phyloP scores from a whole-genome alignment of 371 early-diverging fungal genomes.

The Rhizopus microsporus region DNA sequence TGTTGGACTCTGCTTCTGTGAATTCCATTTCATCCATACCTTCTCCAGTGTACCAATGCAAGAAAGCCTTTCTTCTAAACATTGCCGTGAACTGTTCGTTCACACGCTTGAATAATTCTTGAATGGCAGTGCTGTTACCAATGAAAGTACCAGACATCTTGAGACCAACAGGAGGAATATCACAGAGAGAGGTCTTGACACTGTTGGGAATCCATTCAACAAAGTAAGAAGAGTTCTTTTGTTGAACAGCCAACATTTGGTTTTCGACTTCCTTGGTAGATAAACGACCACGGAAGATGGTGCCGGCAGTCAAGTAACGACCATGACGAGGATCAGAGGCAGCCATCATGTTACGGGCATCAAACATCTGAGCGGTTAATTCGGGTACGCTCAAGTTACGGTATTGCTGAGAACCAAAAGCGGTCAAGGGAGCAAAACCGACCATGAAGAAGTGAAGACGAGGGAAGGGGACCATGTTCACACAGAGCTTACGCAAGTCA shows the following conservation, averaged over 20 bases:
- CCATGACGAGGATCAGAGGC: constrained; percentile 98
- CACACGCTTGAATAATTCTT: constrained; percentile 98
- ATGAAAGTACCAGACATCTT: constrained; percentile 98
- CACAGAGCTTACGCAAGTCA: constrained; percentile 98
- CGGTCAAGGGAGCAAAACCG: constrained; percentile 96
- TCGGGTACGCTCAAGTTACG: constrained; percentile 91
- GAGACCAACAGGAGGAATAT: constrained; percentile 95
- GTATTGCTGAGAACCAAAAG: constrained; percentile 87
- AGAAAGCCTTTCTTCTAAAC: constrained; percentile 97
- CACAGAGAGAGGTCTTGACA: constrained; percentile 98
- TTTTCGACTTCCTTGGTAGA: constrained; percentile 99
- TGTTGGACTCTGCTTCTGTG: constrained; percentile 90
- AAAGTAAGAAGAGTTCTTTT: constrained; percentile 96
- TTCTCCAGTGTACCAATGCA: constrained; percentile 98
- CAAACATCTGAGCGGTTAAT: constrained; percentile 97
- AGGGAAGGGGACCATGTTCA: constrained; percentile 99
- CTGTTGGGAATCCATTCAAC: constrained; percentile 99
- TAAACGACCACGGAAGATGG: constrained; percentile 98
- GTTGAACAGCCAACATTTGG: constrained; percentile 96
- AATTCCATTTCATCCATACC: constrained; percentile 99
- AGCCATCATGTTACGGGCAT: constrained; percentile 99
- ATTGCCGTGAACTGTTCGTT: constrained; percentile 95
- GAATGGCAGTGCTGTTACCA: constrained; percentile 98
- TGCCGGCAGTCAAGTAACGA: constrained; percentile 96
- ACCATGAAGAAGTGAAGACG: constrained; percentile 99